These are phyloP conservation scores for Tolypocladium endophyticum DNA, from an alignment of 2,329 filamentous ascomycete genomes.

Conservation along the genomic window DNA sequence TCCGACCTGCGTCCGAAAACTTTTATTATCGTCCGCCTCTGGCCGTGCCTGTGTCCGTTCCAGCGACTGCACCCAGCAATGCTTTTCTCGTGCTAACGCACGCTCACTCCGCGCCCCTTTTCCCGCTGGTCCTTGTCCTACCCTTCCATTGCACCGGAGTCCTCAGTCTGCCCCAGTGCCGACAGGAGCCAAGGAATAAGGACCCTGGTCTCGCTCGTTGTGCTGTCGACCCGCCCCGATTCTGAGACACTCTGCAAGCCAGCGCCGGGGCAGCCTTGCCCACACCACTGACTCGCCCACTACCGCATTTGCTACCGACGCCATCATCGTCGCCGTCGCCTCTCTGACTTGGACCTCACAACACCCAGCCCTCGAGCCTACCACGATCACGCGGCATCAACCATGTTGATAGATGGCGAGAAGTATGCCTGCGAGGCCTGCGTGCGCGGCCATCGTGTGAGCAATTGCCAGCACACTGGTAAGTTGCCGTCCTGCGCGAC, in stretches of 20 bases:
- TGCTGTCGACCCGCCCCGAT: constrained; percentile 6
- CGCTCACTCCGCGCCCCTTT: constrained; percentile 9
- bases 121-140: neutral
- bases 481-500: constrained; percentile 30
- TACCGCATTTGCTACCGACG: neutral
- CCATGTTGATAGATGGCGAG: constrained; percentile 84
- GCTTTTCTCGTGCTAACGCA: neutral
- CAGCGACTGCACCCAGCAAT: neutral
- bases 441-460: constrained; percentile 95
- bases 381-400: constrained; percentile 13
- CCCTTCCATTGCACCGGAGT: constrained; percentile 6
- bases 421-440: constrained; percentile 98
- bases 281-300: constrained; percentile 2
- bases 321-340: neutral
- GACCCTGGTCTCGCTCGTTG: constrained; percentile 3
- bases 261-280: constrained; percentile 7
- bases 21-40: constrained; percentile 12
- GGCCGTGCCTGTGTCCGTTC: neutral
- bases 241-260: constrained; percentile 8
- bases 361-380: neutral
- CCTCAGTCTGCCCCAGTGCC: constrained; percentile 3
- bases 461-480: constrained; percentile 95
- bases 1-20: constrained; percentile 19
- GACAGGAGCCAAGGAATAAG: constrained; percentile 7
- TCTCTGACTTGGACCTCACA: neutral